Evolutionary conservation across 2,329 filamentous ascomycete genomes (phyloP).

Genomic region (Dryadomyces quercus-mongolicae): DNA sequence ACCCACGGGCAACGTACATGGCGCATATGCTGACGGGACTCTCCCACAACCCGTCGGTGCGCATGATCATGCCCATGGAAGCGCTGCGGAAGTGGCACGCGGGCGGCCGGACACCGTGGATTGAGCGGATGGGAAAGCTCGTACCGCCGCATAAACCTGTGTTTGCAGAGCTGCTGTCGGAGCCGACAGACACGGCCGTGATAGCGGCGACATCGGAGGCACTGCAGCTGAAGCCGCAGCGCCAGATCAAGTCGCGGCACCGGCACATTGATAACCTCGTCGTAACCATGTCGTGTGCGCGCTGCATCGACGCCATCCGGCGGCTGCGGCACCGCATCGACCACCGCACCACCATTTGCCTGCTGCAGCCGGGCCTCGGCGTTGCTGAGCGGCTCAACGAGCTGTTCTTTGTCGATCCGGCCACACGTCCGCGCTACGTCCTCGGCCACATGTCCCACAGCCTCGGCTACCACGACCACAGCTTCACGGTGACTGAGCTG

Average conservation of each 20-base stretch:
- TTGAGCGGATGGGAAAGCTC: constrained; percentile 3
- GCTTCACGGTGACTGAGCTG: constrained; percentile 17
- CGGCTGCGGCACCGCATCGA: constrained; percentile 19
- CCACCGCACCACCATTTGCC: constrained; percentile 20
- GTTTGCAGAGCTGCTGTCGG: constrained; percentile 13
- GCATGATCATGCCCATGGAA: constrained; percentile 15
- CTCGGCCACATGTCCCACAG: constrained; percentile 48
- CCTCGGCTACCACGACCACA: constrained; percentile 20
- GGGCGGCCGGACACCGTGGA: constrained; percentile 10
- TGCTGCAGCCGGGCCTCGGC: constrained; percentile 49
- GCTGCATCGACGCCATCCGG: constrained; percentile 15
- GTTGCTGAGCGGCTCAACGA: constrained; percentile 66
- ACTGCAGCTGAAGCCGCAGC: background rate
- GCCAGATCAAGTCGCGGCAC: background rate
- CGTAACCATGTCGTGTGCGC: constrained; percentile 18
- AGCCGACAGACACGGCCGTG: background rate
- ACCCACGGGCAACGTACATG: constrained; percentile 17
- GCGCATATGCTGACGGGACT: constrained; percentile 18
- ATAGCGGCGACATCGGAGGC: background rate
- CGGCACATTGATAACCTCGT: constrained; percentile 17
- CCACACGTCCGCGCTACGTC: constrained; percentile 61
- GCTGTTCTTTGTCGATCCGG: constrained; percentile 54
- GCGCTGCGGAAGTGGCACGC: constrained; percentile 15
- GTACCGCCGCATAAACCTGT: constrained; percentile 7
- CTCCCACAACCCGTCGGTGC: constrained; percentile 17